Conservation (phyloP, 345 rosid species). For the Aquilaria malaccensis region DNA sequence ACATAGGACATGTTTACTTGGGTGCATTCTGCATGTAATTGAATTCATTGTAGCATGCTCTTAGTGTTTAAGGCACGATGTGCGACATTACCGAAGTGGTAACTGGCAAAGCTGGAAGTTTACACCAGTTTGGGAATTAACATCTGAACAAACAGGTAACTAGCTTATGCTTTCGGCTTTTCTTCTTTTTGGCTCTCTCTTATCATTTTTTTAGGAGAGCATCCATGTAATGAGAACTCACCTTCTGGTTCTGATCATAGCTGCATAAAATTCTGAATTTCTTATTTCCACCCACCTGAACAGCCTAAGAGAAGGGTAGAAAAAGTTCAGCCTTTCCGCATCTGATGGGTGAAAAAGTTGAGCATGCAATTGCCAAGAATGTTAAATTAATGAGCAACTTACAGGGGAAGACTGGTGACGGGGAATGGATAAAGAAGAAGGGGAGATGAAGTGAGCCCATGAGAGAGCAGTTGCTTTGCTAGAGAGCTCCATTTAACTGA, state of each 20-base stretch:
- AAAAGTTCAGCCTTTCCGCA: background rate
- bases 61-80: no score
- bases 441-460: constrained; percentile 45
- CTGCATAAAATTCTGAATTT: constrained; percentile 36
- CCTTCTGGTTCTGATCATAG: constrained; percentile 48
- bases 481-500: constrained; percentile 29
- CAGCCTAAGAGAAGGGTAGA: constrained; percentile 6
- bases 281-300: constrained; percentile 29
- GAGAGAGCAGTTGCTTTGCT: constrained; percentile 45
- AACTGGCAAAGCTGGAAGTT: no score
- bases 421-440: constrained; percentile 25
- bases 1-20: background rate
- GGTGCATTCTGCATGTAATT: background rate
- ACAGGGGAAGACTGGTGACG: constrained; percentile 34
- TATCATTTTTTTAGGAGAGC: background rate
- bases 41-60: background rate
- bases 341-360: background rate
- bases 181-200: no score
- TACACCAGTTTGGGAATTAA: no score
- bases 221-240: constrained; percentile 12
- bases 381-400: constrained; percentile 5
- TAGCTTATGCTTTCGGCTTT: no score
- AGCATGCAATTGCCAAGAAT: background rate
- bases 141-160: no score
- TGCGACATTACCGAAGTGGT: no score